A percentile compares a stretch with the other conserved stretches of the same genome.
These are phyloP conservation scores for Phytophthora cajani DNA, from an alignment of 352 stramenopile genomes.

Conservation along the genomic window DNA sequence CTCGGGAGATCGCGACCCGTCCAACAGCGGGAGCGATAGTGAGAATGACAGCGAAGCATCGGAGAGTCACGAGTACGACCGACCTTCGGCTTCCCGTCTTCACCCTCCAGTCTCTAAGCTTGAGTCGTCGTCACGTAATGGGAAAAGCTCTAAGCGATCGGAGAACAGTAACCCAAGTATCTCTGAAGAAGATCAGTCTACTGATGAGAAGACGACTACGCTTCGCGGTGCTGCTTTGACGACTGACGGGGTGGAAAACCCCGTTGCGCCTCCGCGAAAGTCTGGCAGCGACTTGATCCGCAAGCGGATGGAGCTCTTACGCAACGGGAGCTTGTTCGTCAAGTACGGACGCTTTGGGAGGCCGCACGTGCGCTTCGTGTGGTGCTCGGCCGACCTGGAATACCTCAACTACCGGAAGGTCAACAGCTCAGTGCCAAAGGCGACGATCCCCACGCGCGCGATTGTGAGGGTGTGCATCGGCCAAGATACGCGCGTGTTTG, in stretches of 20 bases:
- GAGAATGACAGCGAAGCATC: constrained; percentile 62
- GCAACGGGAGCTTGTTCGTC: constrained; percentile 76
- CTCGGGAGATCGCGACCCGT: constrained; percentile 14
- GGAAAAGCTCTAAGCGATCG: constrained; percentile 13
- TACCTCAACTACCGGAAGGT: constrained; percentile 77
- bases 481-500: constrained; percentile 69
- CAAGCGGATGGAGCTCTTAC: constrained; percentile 73
- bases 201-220: constrained; percentile 17
- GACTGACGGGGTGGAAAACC: constrained; percentile 5
- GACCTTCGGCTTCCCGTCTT: constrained; percentile 17
- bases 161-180: constrained; percentile 29
- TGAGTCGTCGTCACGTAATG: constrained; percentile 1
- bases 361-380: constrained; percentile 82
- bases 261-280: constrained; percentile 15
- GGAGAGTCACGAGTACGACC: constrained; percentile 30
- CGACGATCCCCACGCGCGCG: constrained; percentile 62
- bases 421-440: constrained; percentile 56
- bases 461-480: constrained; percentile 53
- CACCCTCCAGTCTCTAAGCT: constrained; percentile 1
- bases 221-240: constrained; percentile 20
- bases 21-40: constrained; percentile 44
- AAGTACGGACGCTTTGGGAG: constrained; percentile 82
- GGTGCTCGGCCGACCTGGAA: constrained; percentile 77
- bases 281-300: constrained; percentile 67
- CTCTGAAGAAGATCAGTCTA: constrained; percentile 6